Percentiles rank a stretch among this genome's conserved stretches.
Evolutionary conservation across 2,329 filamentous ascomycete species (phyloP).

Genomic region (Neonectria magnoliae): DNA sequence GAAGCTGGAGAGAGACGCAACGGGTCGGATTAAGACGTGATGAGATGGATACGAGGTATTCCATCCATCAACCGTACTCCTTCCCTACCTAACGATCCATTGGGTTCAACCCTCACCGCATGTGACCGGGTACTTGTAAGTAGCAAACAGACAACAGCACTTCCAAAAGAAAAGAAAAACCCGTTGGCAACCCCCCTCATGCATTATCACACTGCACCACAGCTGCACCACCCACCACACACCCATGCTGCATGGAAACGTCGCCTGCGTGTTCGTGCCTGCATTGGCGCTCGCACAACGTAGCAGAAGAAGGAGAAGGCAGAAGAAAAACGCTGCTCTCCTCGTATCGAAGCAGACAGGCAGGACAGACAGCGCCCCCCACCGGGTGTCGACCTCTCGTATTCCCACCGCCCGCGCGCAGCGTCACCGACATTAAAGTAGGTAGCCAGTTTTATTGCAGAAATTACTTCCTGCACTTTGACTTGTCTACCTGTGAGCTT

Average conservation of each 20-base stretch:
- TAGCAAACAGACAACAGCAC: neutral
- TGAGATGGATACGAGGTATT: conserved; percentile 13
- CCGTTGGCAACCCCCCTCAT: conserved; percentile 1
- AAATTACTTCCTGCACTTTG: no score
- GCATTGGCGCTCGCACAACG: conserved; percentile 6
- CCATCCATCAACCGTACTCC: neutral
- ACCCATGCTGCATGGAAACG: conserved; percentile 7
- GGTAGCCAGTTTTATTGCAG: conserved; percentile 6
- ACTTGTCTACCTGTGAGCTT: neutral
- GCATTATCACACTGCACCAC: conserved; percentile 19
- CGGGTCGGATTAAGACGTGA: neutral
- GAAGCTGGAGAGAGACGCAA: neutral
- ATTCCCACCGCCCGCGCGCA: conserved; percentile 20
- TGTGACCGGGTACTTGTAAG: neutral
- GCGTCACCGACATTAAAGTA: conserved; percentile 1
- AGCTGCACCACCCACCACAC: conserved; percentile 5
- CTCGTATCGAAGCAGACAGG: neutral
- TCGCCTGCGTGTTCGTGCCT: conserved; percentile 20
- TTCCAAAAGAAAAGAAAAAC: neutral
- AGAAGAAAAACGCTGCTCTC: neutral
- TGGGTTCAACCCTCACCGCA: neutral
- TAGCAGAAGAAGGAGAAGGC: neutral
- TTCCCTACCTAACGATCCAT: neutral
- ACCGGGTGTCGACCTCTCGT: conserved; percentile 11
- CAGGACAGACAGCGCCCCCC: neutral